Percentiles rank a stretch among this genome's conserved stretches.
phyloP scores from a whole-genome alignment of 257 asterid genomes.

The Lycium barbarum region DNA sequence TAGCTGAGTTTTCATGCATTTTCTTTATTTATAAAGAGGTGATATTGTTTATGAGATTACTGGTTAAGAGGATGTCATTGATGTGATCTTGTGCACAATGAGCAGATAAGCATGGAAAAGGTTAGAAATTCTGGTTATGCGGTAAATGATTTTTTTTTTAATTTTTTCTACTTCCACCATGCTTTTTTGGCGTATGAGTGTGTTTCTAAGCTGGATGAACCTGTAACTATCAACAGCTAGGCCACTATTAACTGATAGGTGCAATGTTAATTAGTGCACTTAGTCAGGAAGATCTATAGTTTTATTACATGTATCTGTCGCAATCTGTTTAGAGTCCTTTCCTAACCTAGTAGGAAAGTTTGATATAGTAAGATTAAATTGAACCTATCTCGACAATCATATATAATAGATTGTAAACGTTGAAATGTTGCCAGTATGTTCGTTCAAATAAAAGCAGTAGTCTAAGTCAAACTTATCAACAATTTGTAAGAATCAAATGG shows the following conservation, averaged over 20 bases:
- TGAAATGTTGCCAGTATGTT: not conserved
- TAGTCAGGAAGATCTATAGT: not conserved
- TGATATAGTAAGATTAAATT: not conserved
- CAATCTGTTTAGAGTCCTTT: not conserved
- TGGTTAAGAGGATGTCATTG: not conserved
- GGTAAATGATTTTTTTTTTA: not conserved
- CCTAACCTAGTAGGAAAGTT: not conserved
- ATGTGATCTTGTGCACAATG: not conserved
- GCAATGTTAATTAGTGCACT: not conserved
- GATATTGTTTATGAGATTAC: not conserved
- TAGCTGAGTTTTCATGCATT: not conserved
- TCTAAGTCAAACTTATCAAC: conserved; percentile 13
- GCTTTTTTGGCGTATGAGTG: not conserved
- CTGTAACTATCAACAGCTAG: not conserved
- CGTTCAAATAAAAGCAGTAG: not conserved
- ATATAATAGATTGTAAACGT: not conserved
- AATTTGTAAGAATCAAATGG: conserved; percentile 1
- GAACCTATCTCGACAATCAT: not conserved
- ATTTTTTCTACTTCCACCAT: not conserved
- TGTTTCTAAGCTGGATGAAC: not conserved
- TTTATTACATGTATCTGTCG: not conserved
- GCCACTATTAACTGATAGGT: not conserved
- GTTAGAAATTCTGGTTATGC: not conserved
- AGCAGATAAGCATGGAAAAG: not conserved
- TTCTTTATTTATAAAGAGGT: not conserved